A percentile compares a stretch with the other conserved stretches of the same genome.
These are phyloP conservation scores for Taphrina wiesneri DNA, from an alignment of 1,139 yeast species.

Conservation along the genomic window DNA sequence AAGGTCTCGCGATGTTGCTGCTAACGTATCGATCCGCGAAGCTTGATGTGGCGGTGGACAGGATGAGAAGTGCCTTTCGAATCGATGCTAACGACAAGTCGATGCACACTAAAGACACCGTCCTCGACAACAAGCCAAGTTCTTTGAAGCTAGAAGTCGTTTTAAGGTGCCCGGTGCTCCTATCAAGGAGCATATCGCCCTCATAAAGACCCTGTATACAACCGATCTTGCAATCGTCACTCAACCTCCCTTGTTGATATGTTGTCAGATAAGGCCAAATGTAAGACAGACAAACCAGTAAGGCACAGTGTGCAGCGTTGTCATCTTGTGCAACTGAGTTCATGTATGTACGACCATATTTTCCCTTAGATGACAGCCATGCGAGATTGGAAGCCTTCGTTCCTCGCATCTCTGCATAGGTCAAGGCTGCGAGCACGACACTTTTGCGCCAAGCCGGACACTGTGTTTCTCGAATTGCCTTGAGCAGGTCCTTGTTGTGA, in stretches of 20 bases:
- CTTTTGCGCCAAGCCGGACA: slow-evolving; percentile 18
- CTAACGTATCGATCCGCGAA: background rate
- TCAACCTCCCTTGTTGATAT: slow-evolving; percentile 2
- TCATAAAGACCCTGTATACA: background rate
- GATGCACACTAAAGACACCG: background rate
- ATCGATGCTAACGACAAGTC: background rate
- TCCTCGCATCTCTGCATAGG: slow-evolving; percentile 19
- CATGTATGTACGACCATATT: background rate
- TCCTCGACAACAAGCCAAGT: slow-evolving; percentile 18
- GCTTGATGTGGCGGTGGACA: background rate
- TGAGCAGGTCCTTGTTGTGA: background rate
- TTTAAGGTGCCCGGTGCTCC: too few species aligned
- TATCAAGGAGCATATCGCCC: background rate
- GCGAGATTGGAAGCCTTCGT: background rate
- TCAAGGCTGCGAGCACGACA: slow-evolving; percentile 5
- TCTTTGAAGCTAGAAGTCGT: slow-evolving; percentile 3
- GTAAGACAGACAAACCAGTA: slow-evolving; percentile 14
- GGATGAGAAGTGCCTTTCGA: background rate
- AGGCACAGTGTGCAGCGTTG: background rate
- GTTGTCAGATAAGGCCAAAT: background rate
- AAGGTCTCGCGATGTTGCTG: background rate
- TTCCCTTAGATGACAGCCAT: slow-evolving; percentile 5
- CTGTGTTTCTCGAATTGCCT: background rate
- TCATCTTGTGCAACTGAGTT: background rate
- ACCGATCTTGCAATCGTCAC: background rate